phyloP scores from a whole-genome alignment of 148 eudicot genomes.

The Bassia scoparia region DNA sequence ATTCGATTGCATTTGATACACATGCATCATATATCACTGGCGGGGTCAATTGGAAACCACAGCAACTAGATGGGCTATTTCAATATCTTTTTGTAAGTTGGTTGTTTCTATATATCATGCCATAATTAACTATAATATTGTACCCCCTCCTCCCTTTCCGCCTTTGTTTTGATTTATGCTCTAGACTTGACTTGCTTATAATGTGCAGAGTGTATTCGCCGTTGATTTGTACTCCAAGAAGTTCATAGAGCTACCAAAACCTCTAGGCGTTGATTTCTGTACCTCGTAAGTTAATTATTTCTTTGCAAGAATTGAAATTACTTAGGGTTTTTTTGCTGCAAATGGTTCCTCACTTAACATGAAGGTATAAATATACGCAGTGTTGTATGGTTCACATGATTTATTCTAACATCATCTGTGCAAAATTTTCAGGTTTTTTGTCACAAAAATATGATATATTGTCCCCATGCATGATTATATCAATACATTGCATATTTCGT shows the following conservation, averaged over 20 bases:
- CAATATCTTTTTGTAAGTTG: slow-evolving; percentile 86
- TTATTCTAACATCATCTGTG: slow-evolving; percentile 1
- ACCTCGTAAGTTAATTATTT: slow-evolving; percentile 72
- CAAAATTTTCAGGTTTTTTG: slow-evolving; percentile 75
- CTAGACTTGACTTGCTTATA: slow-evolving; percentile 1
- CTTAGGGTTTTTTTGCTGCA: background rate
- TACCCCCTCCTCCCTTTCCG: background rate
- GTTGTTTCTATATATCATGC: slow-evolving; percentile 17
- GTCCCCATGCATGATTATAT: too few relatives aligned
- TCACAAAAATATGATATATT: slow-evolving; percentile 95
- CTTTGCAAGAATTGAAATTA: background rate
- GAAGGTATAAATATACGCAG: background rate
- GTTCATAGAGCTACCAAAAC: slow-evolving; percentile 82
- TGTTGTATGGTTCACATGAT: background rate
- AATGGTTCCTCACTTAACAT: background rate
- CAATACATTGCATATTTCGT: too few relatives aligned
- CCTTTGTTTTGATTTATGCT: background rate
- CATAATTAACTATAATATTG: too few relatives aligned
- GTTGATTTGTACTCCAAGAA: slow-evolving; percentile 87
- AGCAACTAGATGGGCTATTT: slow-evolving; percentile 72
- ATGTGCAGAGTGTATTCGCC: slow-evolving; percentile 78
- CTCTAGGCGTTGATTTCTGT: slow-evolving; percentile 93
- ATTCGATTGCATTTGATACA: slow-evolving; percentile 2
- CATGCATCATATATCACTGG: slow-evolving; percentile 97
- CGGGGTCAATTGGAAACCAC: slow-evolving; percentile 94